phyloP scores from a whole-genome alignment of 2,329 filamentous ascomycete species.

The Aspergillus sp. region DNA sequence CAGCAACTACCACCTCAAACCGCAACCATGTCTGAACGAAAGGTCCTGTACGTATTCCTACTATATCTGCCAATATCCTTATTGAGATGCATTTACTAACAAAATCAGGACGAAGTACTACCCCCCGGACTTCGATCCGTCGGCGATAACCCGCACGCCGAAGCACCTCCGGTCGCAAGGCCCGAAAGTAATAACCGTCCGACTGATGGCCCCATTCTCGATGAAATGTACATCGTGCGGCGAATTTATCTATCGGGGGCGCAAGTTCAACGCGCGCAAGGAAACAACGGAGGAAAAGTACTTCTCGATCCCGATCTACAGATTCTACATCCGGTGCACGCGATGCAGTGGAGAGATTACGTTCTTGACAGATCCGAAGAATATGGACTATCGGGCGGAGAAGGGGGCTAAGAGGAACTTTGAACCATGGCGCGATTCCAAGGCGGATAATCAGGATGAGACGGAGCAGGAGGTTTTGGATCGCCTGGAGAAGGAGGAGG shows the following conservation, averaged over 20 bases:
- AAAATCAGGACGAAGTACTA: slow-evolving; percentile 46
- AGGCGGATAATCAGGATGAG: slow-evolving; percentile 64
- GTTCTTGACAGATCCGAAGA: slow-evolving; percentile 92
- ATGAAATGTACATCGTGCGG: slow-evolving; percentile 67
- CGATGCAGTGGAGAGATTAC: slow-evolving; percentile 83
- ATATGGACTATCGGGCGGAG: slow-evolving; percentile 83
- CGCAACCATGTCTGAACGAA: slow-evolving; percentile 70
- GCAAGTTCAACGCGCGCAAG: slow-evolving; percentile 95
- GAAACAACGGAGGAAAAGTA: slow-evolving; percentile 91
- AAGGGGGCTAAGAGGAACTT: slow-evolving; percentile 88
- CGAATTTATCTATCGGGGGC: slow-evolving; percentile 87
- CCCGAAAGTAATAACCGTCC: slow-evolving; percentile 79
- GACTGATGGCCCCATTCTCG: slow-evolving; percentile 84
- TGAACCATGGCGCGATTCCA: slow-evolving; percentile 75
- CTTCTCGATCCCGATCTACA: slow-evolving; percentile 80
- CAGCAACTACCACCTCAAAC: neutral
- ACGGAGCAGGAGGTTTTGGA: slow-evolving; percentile 86
- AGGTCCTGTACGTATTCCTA: slow-evolving; percentile 6
- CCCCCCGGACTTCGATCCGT: slow-evolving; percentile 84
- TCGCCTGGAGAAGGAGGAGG: slow-evolving; percentile 74
- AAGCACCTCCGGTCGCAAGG: slow-evolving; percentile 61
- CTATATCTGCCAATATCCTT: neutral
- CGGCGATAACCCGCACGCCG: slow-evolving; percentile 67
- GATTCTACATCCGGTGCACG: slow-evolving; percentile 90
- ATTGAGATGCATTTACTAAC: neutral